Conservation (phyloP, 306 rosid species). For the Rubus parviflorus region DNA sequence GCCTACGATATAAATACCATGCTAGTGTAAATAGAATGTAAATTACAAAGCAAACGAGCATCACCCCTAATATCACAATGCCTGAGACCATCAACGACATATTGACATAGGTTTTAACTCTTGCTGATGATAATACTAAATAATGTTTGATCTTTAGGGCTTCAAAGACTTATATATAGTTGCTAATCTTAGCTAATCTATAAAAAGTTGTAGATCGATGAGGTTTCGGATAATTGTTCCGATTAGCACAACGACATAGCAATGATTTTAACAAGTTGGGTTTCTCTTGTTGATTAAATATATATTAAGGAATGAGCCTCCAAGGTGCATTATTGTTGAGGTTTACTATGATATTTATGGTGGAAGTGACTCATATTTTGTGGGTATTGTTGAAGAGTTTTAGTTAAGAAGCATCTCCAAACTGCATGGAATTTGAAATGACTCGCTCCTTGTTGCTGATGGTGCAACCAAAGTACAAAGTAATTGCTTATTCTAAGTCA, state of each 20-base stretch:
- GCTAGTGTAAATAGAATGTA: not conserved
- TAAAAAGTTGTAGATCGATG: not conserved
- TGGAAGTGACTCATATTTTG: not conserved
- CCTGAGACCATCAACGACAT: conserved; percentile 16
- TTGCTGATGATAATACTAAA: not conserved
- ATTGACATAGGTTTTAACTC: not conserved
- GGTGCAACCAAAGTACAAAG: not conserved
- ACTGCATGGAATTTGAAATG: not conserved
- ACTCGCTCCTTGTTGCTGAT: not conserved
- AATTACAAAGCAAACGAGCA: not conserved
- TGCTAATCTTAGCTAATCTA: not conserved
- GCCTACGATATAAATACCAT: conserved; percentile 11
- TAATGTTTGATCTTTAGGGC: not conserved
- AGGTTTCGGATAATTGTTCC: not conserved
- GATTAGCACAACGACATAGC: not conserved
- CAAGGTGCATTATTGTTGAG: not conserved
- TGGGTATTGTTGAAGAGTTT: not conserved
- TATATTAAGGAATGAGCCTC: not conserved
- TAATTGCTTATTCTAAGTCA: not conserved
- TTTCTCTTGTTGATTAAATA: not conserved
- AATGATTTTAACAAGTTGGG: not conserved
- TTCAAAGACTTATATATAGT: not conserved
- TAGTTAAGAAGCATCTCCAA: not conserved
- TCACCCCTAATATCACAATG: conserved; percentile 7
- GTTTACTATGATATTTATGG: not conserved